These are phyloP conservation scores for Solanum chacoense DNA, from an alignment of 305 asterid species.

Conservation along the genomic window DNA sequence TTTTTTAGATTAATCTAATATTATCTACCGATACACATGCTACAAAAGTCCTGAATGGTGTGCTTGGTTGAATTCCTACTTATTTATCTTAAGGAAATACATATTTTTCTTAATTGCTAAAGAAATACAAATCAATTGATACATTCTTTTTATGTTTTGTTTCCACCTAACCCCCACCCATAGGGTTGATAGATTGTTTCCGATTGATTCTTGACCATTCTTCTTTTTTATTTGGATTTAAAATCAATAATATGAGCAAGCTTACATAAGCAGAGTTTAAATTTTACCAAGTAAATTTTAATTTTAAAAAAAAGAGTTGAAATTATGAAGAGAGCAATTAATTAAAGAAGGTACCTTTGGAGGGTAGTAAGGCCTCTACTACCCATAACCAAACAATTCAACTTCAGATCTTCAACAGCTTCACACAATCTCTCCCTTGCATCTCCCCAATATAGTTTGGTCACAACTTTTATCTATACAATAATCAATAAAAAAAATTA, in stretches of 20 bases:
- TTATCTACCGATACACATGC: neutral
- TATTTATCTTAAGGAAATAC: neutral
- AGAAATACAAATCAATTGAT: neutral
- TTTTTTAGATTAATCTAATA: neutral
- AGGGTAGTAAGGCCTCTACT: constrained; percentile 69
- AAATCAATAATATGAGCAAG: neutral
- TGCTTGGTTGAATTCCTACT: neutral
- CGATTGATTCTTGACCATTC: rapidly evolving
- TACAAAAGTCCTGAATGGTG: neutral
- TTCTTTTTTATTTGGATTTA: neutral
- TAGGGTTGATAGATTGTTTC: neutral
- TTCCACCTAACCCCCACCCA: no score
- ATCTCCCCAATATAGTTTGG: constrained; percentile 71
- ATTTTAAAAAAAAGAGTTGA: neutral
- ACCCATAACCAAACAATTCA: constrained; percentile 70
- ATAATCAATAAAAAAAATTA: neutral
- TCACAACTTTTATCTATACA: constrained; percentile 40
- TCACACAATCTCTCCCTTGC: constrained; percentile 67
- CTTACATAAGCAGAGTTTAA: neutral
- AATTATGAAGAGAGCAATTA: neutral
- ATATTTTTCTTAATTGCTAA: neutral
- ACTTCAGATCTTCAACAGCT: constrained; percentile 45
- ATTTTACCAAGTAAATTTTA: neutral
- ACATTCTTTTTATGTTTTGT: neutral
- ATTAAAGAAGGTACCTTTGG: constrained; percentile 25